Percentiles rank a stretch among this genome's conserved stretches.
Evolutionary conservation across 163 green algal genomes (phyloP).

Genomic region (Chlorella variabilis): DNA sequence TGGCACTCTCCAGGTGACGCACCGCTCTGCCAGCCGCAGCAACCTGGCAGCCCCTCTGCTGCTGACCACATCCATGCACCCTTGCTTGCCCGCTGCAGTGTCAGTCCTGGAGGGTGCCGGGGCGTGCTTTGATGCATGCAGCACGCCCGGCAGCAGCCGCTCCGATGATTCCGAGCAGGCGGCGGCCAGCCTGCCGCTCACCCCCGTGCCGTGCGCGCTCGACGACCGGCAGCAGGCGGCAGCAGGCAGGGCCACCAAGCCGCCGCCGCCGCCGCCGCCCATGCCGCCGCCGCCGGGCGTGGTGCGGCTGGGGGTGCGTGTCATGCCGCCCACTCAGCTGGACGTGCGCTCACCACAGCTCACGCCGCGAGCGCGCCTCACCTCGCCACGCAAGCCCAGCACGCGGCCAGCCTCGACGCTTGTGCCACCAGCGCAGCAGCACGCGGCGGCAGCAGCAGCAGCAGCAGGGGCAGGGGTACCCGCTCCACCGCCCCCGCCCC

Average conservation of each 20-base stretch:
- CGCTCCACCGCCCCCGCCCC: background rate
- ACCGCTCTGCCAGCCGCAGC: background rate
- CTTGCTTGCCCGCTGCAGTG: too few species aligned
- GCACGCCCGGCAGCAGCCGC: conserved; percentile 7
- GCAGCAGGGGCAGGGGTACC: background rate
- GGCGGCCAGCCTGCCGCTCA: background rate
- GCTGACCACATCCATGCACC: background rate
- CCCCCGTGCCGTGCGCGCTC: conserved; percentile 9
- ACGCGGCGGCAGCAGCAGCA: background rate
- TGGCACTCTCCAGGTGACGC: conserved; percentile 20
- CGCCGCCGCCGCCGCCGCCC: background rate
- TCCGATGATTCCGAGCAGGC: background rate
- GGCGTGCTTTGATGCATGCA: conserved; percentile 1
- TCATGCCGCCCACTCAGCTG: conserved; percentile 20
- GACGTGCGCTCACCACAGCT: background rate
- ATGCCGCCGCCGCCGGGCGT: conserved; percentile 4
- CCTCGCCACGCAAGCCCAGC: background rate
- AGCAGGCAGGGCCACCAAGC: background rate
- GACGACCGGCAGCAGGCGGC: background rate
- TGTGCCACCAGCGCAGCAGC: background rate
- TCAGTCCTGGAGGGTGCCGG: background rate
- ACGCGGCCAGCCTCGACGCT: background rate
- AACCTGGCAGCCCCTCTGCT: background rate
- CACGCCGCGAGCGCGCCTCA: background rate
- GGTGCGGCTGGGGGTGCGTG: conserved; percentile 1